These are phyloP conservation scores for Fusarium paranaense DNA, from an alignment of 2,329 filamentous ascomycete genomes.

Conservation along the genomic window DNA sequence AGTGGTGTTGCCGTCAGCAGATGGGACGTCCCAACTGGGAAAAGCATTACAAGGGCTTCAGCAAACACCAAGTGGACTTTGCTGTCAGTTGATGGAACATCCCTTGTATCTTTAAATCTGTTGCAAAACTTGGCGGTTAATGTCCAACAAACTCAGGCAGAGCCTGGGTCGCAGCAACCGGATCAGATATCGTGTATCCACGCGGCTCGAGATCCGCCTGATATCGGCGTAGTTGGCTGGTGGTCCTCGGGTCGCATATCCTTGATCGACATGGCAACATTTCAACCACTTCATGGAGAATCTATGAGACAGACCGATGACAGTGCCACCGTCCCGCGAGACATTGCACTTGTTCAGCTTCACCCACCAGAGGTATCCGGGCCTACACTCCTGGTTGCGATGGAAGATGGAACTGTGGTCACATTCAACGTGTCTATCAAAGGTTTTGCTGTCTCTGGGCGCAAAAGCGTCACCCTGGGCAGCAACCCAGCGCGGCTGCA, in stretches of 20 bases:
- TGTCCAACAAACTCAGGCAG: constrained; percentile 70
- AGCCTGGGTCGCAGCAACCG: constrained; percentile 47
- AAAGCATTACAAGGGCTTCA: constrained; percentile 81
- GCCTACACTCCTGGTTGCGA: constrained; percentile 86
- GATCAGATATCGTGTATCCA: constrained; percentile 90
- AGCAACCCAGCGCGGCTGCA: constrained; percentile 87
- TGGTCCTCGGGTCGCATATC: constrained; percentile 87
- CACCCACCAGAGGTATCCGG: constrained; percentile 68
- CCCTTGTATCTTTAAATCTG: constrained; percentile 76
- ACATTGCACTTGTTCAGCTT: constrained; percentile 82
- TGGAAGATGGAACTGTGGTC: constrained; percentile 92
- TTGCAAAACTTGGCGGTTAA: constrained; percentile 66
- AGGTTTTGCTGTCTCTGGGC: constrained; percentile 73
- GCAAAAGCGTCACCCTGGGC: constrained; percentile 86
- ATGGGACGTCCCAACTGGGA: constrained; percentile 65
- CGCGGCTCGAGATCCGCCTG: constrained; percentile 71
- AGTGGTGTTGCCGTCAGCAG: constrained; percentile 64
- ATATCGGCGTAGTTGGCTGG: constrained; percentile 84
- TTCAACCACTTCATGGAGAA: constrained; percentile 75
- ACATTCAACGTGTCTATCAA: constrained; percentile 78
- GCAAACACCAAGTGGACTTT: constrained; percentile 77
- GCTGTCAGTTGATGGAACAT: constrained; percentile 80
- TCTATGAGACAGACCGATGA: constrained; percentile 70
- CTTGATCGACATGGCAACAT: constrained; percentile 74
- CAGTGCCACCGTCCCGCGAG: constrained; percentile 83